Evolutionary conservation across 164 flowering plant genomes (phyloP).

Genomic region (Chimonanthus salicifolius): DNA sequence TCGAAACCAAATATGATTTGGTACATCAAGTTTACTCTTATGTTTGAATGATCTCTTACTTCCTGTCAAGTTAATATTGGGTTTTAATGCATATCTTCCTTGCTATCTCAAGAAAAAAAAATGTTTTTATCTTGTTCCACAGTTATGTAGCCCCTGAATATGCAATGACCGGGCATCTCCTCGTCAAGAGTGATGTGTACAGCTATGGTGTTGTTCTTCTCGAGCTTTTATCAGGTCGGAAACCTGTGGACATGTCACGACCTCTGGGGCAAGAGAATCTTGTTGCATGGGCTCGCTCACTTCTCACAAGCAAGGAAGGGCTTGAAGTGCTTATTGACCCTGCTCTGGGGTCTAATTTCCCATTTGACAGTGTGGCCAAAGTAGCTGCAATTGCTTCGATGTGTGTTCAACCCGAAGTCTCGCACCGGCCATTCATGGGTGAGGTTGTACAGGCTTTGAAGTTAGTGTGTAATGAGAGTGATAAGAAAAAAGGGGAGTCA

Average conservation of each 20-base stretch:
- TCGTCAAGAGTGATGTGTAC: constrained; percentile 94
- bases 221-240: constrained; percentile 85
- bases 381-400: constrained; percentile 97
- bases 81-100: not conserved
- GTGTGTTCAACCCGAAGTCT: constrained; percentile 97
- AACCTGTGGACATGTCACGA: constrained; percentile 92
- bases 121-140: not conserved
- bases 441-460: constrained; percentile 97
- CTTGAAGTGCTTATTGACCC: constrained; percentile 56
- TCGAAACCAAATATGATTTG: not conserved
- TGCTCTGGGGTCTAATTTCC: constrained; percentile 47
- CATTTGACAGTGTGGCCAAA: constrained; percentile 68
- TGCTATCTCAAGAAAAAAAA: too few relatives aligned
- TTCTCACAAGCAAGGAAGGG: constrained; percentile 70
- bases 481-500: constrained; percentile 41
- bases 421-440: constrained; percentile 95
- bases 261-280: constrained; percentile 83
- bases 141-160: constrained; percentile 94
- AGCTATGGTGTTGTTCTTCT: constrained; percentile 97
- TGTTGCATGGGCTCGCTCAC: constrained; percentile 90
- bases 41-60: not conserved
- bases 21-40: not conserved
- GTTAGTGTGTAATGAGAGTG: constrained; percentile 73
- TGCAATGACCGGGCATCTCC: constrained; percentile 98
- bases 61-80: not conserved